Base-by-base conservation (phyloP, 192 early-diverging fungal species). In the Borealophlyctis nickersoniae region DNA sequence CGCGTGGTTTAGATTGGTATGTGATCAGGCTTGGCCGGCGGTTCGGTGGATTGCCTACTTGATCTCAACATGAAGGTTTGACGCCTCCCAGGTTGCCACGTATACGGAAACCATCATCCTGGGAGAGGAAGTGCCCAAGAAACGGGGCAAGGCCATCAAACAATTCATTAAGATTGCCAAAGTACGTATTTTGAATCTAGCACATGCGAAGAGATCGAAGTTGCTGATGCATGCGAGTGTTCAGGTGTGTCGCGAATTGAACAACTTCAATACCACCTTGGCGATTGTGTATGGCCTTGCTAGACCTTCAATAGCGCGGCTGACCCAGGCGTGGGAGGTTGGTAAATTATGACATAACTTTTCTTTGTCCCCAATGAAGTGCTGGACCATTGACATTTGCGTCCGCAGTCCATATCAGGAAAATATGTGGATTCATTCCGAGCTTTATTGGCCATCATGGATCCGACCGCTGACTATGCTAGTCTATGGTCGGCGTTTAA, bases 131-230 rank as follows among this genome's bases (percentile, higher is more conserved):
- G 56, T 30, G 9, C 35, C 69, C 28, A 84, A 81, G 52, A 78
- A 73, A 57, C 36, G 65, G 24, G 62, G 73, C 4, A 63, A 69
- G 39, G 74, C 74, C 2, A 66, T 84, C n/a, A 81, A 81, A 50
- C 61, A 51, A 51, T 56, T 77, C 2, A 78, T 84, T 61, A 81
- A 79, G 49, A 73, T 79, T 55, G 81, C 78, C 0, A 76, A 69
- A 57, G 71, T 66, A 45, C 1, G 66, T 54, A 23, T 34, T 16
- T 7, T 51, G 0, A 2, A 49, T 11, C 57, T n/a, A 5, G 33
- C n/a, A 5, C 29, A 30, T 55, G 16, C 11, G 23, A 33, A 4
- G n/a, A 4, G 4, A n/a, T 16, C 56, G 16, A 14, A 11, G 0
- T 11, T 26, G 14, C 50, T 49, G 36, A 28, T 0, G 1, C 31